These are phyloP conservation scores for Pseudogymnoascus sp. DNA, from an alignment of 2,329 filamentous ascomycete species.

Conservation along the genomic window DNA sequence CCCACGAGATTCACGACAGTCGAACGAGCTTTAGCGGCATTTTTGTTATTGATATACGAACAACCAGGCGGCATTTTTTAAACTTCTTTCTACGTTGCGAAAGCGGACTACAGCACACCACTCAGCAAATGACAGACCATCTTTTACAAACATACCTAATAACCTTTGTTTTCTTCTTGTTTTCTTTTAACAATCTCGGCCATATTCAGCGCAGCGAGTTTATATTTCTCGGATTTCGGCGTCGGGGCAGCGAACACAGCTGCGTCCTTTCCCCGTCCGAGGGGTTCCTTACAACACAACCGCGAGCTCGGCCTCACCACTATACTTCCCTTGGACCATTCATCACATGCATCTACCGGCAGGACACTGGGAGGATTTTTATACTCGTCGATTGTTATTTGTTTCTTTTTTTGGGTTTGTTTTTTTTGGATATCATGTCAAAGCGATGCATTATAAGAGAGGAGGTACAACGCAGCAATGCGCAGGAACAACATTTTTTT, in stretches of 20 bases:
- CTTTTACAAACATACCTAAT: background rate
- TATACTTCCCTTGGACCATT: background rate
- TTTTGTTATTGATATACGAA: background rate
- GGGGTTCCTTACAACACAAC: background rate
- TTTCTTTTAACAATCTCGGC: background rate
- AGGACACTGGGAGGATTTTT: background rate
- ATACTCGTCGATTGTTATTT: background rate
- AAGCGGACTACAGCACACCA: background rate
- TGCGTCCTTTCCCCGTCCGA: background rate
- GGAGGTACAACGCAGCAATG: background rate
- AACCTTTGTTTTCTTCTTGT: background rate
- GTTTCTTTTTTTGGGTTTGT: background rate
- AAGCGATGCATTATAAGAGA: background rate
- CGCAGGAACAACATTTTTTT: background rate
- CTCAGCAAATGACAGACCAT: background rate
- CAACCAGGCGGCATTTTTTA: background rate
- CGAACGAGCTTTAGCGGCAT: background rate
- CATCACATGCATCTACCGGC: background rate
- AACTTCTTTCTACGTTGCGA: background rate
- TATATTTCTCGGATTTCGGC: background rate
- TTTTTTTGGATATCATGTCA: background rate
- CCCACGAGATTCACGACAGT: background rate
- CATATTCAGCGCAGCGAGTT: background rate
- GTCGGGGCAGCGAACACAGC: background rate
- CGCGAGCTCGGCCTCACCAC: background rate